These are phyloP conservation scores for Leishmania tarentolae DNA, from an alignment of 208 protist genomes.

Conservation along the genomic window DNA sequence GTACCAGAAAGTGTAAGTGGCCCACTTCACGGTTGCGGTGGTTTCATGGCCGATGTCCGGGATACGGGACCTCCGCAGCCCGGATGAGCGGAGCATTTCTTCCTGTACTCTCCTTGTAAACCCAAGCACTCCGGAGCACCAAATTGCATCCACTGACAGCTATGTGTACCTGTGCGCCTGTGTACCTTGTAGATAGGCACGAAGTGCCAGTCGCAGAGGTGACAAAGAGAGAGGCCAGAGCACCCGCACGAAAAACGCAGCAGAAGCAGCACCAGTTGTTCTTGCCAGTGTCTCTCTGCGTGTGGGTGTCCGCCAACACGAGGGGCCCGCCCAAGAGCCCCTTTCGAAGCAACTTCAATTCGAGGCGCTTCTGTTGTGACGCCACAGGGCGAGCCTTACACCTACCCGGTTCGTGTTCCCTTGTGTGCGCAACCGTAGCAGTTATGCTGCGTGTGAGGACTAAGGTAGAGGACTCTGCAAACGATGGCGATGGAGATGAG, in stretches of 20 bases:
- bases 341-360: background rate
- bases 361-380: background rate
- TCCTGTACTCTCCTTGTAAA: background rate
- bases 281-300: background rate
- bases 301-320: constrained; percentile 4
- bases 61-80: constrained; percentile 33
- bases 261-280: background rate
- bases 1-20: constrained; percentile 82
- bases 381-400: background rate
- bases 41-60: constrained; percentile 50
- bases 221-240: background rate
- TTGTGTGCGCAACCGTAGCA: background rate
- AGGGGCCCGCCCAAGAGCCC: background rate
- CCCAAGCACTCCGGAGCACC: background rate
- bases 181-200: background rate
- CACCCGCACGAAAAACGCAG: background rate
- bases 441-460: background rate
- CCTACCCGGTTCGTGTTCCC: too few relatives aligned
- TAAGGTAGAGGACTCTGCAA: background rate
- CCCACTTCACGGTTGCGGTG: constrained; percentile 67
- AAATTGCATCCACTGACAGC: background rate
- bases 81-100: constrained; percentile 12
- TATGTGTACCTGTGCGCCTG: background rate
- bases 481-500: background rate
- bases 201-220: background rate